Base-by-base conservation (phyloP, 2,329 filamentous ascomycete species). In the Fusarium palustre region DNA sequence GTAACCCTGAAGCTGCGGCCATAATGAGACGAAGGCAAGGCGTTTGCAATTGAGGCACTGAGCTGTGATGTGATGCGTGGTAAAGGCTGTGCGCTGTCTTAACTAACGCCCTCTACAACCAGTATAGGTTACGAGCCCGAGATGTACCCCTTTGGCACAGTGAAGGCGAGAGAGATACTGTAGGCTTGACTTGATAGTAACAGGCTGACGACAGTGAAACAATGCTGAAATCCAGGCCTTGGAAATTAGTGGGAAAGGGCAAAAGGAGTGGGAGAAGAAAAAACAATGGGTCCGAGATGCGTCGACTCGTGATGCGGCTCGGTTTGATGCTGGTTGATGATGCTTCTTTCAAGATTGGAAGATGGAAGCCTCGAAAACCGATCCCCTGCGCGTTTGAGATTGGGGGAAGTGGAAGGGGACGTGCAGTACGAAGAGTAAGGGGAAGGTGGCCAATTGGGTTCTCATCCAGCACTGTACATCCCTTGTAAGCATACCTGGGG, bases 1-100 rank as follows among this genome's bases (percentile, higher is more conserved):
- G 64, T 13, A 68, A 46, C 20, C 55, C 56, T 46, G 73, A 61
- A 33, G 64, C 61, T 31, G 66, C 56, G 41, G 69, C 59, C 70
- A 71, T 74, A 20, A 41, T 64, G 68, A 46, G 46, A 54, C 24
- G 22, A 36, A 12, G 31, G 20, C 45, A 31, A n/a, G 25, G 41
- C 16, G 39, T 50, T 50, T 25, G 6, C 24, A 20, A 30, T 25
- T 24, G n/a, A 33, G 31, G 13, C 24, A 47, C 22, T 30, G 25
- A 45, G 42, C n/a, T 46, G 34, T 16, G 25, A 43, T 55, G 24
- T 5, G 41, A 49, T 57, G 20, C 5, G 45, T 43, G 24, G 43
- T 46, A 48, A 31, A 16, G 30, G 53, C 39, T 33, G 24, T 50
- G 11, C 15, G n/a, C n/a, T 42, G 39, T 61, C 65, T 68, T 50